Evolutionary conservation across 2,329 filamentous ascomycete species (phyloP), one percentile per base, ranked within the genome.

Genomic region (Ophiognomonia clavigignenti-juglandacearum): DNA sequence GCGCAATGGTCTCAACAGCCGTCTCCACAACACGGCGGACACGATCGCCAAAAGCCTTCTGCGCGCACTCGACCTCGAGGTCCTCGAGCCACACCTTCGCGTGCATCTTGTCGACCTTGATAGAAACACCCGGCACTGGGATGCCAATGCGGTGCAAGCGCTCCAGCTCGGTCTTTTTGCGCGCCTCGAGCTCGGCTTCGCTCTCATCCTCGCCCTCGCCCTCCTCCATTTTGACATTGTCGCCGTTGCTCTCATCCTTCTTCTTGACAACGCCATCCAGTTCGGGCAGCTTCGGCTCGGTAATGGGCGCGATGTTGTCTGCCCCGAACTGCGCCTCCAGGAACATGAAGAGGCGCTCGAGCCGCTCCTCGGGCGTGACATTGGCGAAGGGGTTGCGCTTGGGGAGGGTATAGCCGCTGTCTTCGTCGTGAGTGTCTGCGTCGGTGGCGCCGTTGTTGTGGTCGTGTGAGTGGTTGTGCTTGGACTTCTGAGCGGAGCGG

Each of bases 241-340:
- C 64, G n/a, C n/a, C n/a, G n/a, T n/a, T n/a, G n/a, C n/a, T n/a
- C 2, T 68, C 64, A 9, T 64, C 54, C 39, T 64, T 63, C 60
- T 67, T 65, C n/a, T n/a, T n/a, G n/a, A n/a, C n/a, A n/a, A n/a
- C n/a, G 2, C 61, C 62, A 29, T 66, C 65, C 6, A 59, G 61
- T 2, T 64, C 64, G 14, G 73, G 70, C 3, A 82, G 64, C 64
- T 82, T 78, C 50, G 89, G 70, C 60, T 67, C 71, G 32, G 83
- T 77, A 55, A 97, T 86, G 4, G 92, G 90, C 0, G 78, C 74
- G 47, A 97, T 83, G 50, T 88, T 85, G 54, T 93, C 85, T 26
- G 81, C 75, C 52, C 93, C 93, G 61, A 98, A 98, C 64, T 98
- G 93, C 3, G 91, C 88, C 72, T 98, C 93, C 13, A 98, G 83